Evolutionary conservation across 495 filamentous ascomycete genomes (phyloP), one percentile per base, ranked within the genome.

Genomic region (Penicillium goetzii): DNA sequence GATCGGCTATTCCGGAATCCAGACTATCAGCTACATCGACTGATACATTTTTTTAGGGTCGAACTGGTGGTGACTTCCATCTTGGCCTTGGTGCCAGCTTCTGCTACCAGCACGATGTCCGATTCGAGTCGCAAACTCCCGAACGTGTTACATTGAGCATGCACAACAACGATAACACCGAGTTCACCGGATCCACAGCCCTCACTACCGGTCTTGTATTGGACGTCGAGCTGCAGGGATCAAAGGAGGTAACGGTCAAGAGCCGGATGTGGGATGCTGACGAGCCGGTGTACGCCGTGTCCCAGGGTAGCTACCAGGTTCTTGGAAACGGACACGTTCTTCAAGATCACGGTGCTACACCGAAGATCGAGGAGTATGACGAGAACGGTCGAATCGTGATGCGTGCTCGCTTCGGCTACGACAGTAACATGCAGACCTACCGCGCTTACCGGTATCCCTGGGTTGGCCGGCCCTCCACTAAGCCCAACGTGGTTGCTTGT

Each of bases 311-410:
- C 33, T 74, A 68, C 17, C 73, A 81, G 59, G 38, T 63, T 2
- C 65, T 82, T 4, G 58, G 57, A 4, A 73, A 72, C 58, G 77
- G 74, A 21, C 76, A 83, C 64, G 63, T 67, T 25, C 52, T 84
- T 17, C 57, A 76, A 43, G 75, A 65, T n/a, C 82, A 78, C 62
- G 81, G 81, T 0, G 66, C 74, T n/a, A 72, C 75, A 7, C 69
- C 78, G 19, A 73, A 79, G 1, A 51, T 84, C 10, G 77, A 79
- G 8, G 82, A 84, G 62, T 80, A 74, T 59, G 70, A 65, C 51
- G 58, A 50, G 17, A 50, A 67, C 30, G 71, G 68, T 1, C 21
- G 34, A 1, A 52, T 62, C 12, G 56, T 68, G 3, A 67, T 73
- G 68, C 43, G 53, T 4, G 65, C 61, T 9, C 63, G 64, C 12